These are phyloP conservation scores for Syzygium aqueum DNA, from an alignment of 345 rosid genomes.

Conservation along the genomic window DNA sequence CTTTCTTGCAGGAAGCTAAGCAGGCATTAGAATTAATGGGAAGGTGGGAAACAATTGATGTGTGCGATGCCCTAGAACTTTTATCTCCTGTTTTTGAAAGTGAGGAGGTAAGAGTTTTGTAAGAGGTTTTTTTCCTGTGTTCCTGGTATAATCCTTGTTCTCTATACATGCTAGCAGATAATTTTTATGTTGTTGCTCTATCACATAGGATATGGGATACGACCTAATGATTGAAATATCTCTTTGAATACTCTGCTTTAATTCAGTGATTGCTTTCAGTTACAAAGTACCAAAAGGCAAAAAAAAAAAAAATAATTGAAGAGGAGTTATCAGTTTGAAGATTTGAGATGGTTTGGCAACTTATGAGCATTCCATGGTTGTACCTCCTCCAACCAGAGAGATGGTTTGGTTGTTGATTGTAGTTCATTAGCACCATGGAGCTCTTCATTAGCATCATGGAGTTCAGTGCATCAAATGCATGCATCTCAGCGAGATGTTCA, in stretches of 20 bases:
- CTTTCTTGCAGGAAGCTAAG: constrained; percentile 75
- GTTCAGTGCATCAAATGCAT: neutral
- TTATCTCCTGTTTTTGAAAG: constrained; percentile 89
- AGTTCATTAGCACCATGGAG: neutral
- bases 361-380: neutral
- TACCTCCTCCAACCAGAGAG: neutral
- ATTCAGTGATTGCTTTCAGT: neutral
- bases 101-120: constrained; percentile 59
- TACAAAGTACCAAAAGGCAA: neutral
- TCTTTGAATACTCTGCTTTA: neutral
- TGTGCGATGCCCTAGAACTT: constrained; percentile 87
- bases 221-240: neutral
- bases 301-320: neutral
- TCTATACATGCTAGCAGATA: neutral
- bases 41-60: constrained; percentile 89
- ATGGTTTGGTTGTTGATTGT: neutral
- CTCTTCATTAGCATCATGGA: neutral
- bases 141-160: neutral
- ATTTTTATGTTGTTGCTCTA: neutral
- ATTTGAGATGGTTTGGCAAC: neutral
- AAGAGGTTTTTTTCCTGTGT: neutral
- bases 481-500: neutral
- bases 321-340: neutral
- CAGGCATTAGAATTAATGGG: constrained; percentile 89
- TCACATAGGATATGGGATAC: neutral